A percentile compares a stretch with the other conserved stretches of the same genome.
Evolutionary conservation across 192 early-diverging fungal genomes (phyloP).

Genomic region (Entomortierella parvispora): DNA sequence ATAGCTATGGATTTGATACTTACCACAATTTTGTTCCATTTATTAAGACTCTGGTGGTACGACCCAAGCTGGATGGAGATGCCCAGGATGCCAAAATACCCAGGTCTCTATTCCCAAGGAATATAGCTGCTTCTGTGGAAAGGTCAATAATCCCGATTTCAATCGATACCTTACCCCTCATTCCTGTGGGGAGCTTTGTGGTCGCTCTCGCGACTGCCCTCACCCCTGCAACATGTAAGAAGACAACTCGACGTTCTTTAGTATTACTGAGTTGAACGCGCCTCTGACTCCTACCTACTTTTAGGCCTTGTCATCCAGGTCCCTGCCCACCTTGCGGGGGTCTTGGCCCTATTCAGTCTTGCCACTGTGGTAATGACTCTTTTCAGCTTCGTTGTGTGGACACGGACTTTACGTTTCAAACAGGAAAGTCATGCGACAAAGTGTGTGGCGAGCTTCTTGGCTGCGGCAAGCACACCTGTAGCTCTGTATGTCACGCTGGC

Average conservation of each 20-base stretch:
- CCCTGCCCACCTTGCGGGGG: slow-evolving; percentile 93
- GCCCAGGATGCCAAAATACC: slow-evolving; percentile 90
- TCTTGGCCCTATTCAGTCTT: slow-evolving; percentile 77
- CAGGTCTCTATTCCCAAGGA: slow-evolving; percentile 72
- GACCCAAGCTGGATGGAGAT: slow-evolving; percentile 74
- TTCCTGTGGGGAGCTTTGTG: slow-evolving; percentile 86
- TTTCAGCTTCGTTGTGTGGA: slow-evolving; percentile 81
- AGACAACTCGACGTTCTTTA: not conserved
- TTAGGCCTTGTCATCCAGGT: slow-evolving; percentile 89
- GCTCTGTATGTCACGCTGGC: slow-evolving; percentile 74
- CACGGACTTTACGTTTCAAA: slow-evolving; percentile 68
- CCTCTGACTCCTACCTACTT: too few species aligned
- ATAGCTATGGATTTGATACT: not conserved
- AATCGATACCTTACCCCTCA: slow-evolving; percentile 80
- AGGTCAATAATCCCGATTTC: slow-evolving; percentile 73
- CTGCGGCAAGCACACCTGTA: slow-evolving; percentile 77
- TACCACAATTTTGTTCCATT: not conserved
- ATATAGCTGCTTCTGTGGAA: slow-evolving; percentile 91
- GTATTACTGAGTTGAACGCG: too few species aligned
- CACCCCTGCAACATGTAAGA: slow-evolving; percentile 80
- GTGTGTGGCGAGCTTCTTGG: slow-evolving; percentile 74
- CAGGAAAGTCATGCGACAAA: slow-evolving; percentile 74
- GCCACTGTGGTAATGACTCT: slow-evolving; percentile 83
- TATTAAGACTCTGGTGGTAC: slow-evolving; percentile 46
- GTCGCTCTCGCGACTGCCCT: slow-evolving; percentile 69